Evolutionary conservation across 306 rosid genomes (phyloP), one percentile per base, ranked within the genome.

Genomic region (Styphnolobium japonicum): DNA sequence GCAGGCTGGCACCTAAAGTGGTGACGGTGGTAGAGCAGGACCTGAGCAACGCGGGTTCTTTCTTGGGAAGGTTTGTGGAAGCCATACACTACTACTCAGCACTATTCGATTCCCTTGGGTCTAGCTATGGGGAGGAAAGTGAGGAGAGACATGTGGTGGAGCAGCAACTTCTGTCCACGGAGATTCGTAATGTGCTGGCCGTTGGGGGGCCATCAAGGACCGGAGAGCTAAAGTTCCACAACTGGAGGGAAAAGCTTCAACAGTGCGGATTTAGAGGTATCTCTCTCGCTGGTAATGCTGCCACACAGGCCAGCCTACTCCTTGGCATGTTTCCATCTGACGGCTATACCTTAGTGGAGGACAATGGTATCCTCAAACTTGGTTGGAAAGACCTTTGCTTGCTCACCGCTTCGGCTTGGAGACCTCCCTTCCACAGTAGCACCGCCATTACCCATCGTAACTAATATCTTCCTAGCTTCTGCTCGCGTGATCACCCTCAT

Each of bases 391-490:
- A 95, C 64, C 99, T 95, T 37, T 93, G 98, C 75, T 88, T 95
- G 88, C 97, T 95, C 60, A 95, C 99, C 31, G 99, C 99, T 70
- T 95, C 99, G 7, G 99, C 99, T 53, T 95, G 99, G 99, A 89
- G 93, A 60, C 99, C 97, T 10, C 88, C 94, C 2, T 94, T 81
- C 15, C 93, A 86, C 68, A 64, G 27, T 18, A 16, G 69, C 53
- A 27, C 76, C 22, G 52, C 83, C 51, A 64, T 88, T 55, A 43
- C 76, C 7, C 85, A 82, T 71, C 94, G 52, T 46, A 52, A 42
- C 23, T 73, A 21, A 11, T 7, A 2, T 12, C 42, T 69, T 1
- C 31, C 31, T 27, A 27, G 31, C 1, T 1, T 27, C 3, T 27
- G 31, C 31, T 27, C 2, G 31, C 31, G 31, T 27, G 1, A 27